These are phyloP conservation scores for Lecanicillium sp. DNA, from an alignment of 2,329 filamentous ascomycete species.

Conservation along the genomic window DNA sequence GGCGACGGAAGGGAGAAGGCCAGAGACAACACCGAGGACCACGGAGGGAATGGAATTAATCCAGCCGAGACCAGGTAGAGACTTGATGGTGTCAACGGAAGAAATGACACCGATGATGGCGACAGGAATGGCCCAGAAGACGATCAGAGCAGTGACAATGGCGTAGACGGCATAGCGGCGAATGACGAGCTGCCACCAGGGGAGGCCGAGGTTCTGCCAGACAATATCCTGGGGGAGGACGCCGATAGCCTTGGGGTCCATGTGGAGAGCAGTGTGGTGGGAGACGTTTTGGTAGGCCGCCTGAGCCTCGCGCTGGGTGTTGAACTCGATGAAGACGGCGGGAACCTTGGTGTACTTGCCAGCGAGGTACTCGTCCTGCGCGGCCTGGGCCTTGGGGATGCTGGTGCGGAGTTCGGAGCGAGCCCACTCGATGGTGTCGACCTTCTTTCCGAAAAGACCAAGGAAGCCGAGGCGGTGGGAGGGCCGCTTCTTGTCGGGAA, in stretches of 20 bases:
- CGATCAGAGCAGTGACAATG: slow-evolving; percentile 64
- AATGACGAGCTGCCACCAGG: slow-evolving; percentile 71
- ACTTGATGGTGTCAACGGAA: slow-evolving; percentile 68
- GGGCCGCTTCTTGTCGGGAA: slow-evolving; percentile 62
- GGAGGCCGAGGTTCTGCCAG: slow-evolving; percentile 68
- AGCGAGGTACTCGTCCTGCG: slow-evolving; percentile 56
- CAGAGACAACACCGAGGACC: slow-evolving; percentile 74
- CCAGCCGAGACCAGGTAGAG: slow-evolving; percentile 65
- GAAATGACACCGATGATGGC: slow-evolving; percentile 79
- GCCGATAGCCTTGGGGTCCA: slow-evolving; percentile 79
- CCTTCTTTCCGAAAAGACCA: slow-evolving; percentile 58
- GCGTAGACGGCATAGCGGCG: slow-evolving; percentile 58
- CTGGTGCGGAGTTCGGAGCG: slow-evolving; percentile 50
- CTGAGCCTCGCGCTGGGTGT: slow-evolving; percentile 76
- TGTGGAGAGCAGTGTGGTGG: slow-evolving; percentile 74
- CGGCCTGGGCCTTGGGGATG: slow-evolving; percentile 60
- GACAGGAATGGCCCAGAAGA: slow-evolving; percentile 78
- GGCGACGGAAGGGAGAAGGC: slow-evolving; percentile 72
- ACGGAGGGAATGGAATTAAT: slow-evolving; percentile 63
- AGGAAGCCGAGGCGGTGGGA: slow-evolving; percentile 58
- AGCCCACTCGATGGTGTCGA: slow-evolving; percentile 84
- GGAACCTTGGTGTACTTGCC: slow-evolving; percentile 59
- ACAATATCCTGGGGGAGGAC: slow-evolving; percentile 75
- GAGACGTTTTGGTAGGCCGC: slow-evolving; percentile 75
- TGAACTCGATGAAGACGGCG: slow-evolving; percentile 91